Conservation (phyloP, 1,284 basidiomycete genomes). For the Wallemia mellicola region DNA sequence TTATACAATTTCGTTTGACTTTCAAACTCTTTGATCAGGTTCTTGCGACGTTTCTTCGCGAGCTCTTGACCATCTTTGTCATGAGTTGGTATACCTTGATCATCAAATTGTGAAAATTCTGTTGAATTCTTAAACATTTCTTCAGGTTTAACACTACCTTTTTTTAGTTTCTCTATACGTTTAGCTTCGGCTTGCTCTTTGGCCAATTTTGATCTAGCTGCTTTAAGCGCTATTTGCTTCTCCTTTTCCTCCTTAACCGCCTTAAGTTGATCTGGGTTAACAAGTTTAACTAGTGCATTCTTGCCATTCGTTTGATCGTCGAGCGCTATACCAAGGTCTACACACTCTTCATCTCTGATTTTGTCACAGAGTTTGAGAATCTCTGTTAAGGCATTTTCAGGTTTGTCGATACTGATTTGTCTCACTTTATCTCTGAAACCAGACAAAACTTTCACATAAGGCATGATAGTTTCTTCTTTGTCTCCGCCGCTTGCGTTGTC, state of each 20-base stretch:
- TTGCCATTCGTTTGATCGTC: conserved; percentile 94
- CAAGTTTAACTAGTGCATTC: conserved; percentile 77
- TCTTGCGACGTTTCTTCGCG: conserved; percentile 55
- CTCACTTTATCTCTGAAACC: conserved; percentile 76
- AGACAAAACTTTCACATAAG: conserved; percentile 58
- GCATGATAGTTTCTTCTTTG: conserved; percentile 49
- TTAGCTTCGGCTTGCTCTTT: conserved; percentile 43
- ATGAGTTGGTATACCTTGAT: conserved; percentile 48
- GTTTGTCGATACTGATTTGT: conserved; percentile 33
- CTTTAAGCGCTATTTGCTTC: conserved; percentile 41
- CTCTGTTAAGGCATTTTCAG: conserved; percentile 25
- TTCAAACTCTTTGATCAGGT: conserved; percentile 43
- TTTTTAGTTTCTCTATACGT: conserved; percentile 45
- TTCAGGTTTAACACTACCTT: conserved; percentile 40
- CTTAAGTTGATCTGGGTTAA: conserved; percentile 51
- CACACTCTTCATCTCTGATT: conserved; percentile 63
- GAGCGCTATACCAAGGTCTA: conserved; percentile 73
- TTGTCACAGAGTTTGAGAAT: conserved; percentile 61
- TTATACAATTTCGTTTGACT: conserved; percentile 48
- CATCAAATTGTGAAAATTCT: conserved; percentile 50
- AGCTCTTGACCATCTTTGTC: conserved; percentile 60
- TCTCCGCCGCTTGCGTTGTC: conserved; percentile 22
- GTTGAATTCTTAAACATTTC: conserved; percentile 50
- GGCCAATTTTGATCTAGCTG: conserved; percentile 44
- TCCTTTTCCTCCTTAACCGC: conserved; percentile 69